phyloP scores from a whole-genome alignment of 2,329 filamentous ascomycete genomes.

The Gremmenia infestans region DNA sequence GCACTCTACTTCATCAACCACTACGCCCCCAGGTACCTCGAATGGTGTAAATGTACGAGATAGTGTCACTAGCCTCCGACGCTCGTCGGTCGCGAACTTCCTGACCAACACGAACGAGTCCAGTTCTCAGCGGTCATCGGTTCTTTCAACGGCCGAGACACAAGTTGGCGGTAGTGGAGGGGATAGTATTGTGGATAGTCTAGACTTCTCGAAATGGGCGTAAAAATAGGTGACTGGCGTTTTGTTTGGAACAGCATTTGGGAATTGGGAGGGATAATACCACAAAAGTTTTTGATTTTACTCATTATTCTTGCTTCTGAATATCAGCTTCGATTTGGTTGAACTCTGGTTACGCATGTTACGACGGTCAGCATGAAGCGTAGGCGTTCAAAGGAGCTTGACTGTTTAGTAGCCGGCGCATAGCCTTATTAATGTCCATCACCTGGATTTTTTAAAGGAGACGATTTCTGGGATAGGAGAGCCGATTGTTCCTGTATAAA shows the following conservation, averaged over 20 bases:
- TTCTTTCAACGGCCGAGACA: slow-evolving; percentile 51
- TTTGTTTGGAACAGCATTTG: neutral
- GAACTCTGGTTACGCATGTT: neutral
- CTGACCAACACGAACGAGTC: slow-evolving; percentile 54
- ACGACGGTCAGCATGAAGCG: neutral
- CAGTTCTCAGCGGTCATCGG: slow-evolving; percentile 54
- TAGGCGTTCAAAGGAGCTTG: neutral
- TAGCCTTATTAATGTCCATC: too few relatives aligned
- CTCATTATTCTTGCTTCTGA: neutral
- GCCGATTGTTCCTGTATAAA: too few relatives aligned
- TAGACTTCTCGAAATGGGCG: slow-evolving; percentile 34
- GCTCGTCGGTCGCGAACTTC: slow-evolving; percentile 62
- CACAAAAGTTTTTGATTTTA: slow-evolving; percentile 4
- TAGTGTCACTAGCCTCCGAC: slow-evolving; percentile 54
- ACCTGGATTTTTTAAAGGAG: too few relatives aligned
- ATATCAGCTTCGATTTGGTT: too few relatives aligned
- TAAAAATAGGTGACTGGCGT: slow-evolving; percentile 11
- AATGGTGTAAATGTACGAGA: slow-evolving; percentile 46
- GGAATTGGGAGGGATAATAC: neutral
- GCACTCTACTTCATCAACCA: slow-evolving; percentile 26
- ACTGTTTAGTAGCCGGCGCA: too few relatives aligned
- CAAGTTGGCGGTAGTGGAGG: slow-evolving; percentile 36
- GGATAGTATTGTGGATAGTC: slow-evolving; percentile 28
- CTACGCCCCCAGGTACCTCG: slow-evolving; percentile 31
- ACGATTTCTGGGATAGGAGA: too few relatives aligned